Percentiles rank a stretch among this genome's conserved stretches.
phyloP scores from a whole-genome alignment of 1,139 yeast genomes.

The Yamadazyma membranifaciens region DNA sequence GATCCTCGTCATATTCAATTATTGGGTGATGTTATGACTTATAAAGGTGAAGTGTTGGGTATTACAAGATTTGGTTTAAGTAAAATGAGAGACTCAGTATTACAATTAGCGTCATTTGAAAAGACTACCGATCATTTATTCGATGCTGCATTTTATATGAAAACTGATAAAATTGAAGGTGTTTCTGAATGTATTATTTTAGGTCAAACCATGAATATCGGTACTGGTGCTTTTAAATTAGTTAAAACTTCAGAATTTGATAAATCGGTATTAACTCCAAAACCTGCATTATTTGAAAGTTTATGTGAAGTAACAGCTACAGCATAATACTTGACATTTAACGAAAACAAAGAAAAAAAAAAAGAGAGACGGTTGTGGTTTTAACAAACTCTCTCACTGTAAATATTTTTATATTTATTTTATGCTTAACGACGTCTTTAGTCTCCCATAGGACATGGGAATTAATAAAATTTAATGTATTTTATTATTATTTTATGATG shows the following conservation, averaged over 20 bases:
- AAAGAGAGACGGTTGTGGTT: too few relatives aligned
- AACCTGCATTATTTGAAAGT: slow-evolving; percentile 61
- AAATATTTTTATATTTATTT: slow-evolving; percentile 1
- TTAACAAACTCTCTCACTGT: not conserved
- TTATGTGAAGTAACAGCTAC: not conserved
- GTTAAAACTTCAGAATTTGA: slow-evolving; percentile 56
- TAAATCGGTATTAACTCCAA: slow-evolving; percentile 44
- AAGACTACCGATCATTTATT: slow-evolving; percentile 98
- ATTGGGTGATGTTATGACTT: slow-evolving; percentile 97
- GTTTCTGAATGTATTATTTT: slow-evolving; percentile 96
- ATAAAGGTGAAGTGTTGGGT: slow-evolving; percentile 97
- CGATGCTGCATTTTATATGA: slow-evolving; percentile 98
- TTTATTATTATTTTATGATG: not conserved
- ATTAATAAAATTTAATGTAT: slow-evolving; percentile 1
- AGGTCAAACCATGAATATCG: slow-evolving; percentile 97
- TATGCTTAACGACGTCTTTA: slow-evolving; percentile 1
- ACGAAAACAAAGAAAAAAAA: not conserved
- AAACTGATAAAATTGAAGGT: slow-evolving; percentile 93
- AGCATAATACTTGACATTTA: not conserved
- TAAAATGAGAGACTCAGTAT: slow-evolving; percentile 97
- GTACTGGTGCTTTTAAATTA: slow-evolving; percentile 94
- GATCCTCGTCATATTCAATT: slow-evolving; percentile 99
- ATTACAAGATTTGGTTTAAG: slow-evolving; percentile 97
- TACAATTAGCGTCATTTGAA: slow-evolving; percentile 96
- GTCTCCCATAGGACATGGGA: slow-evolving; percentile 2